Conservation (phyloP, 441 rosid genomes). For the Capsella rubella region DNA sequence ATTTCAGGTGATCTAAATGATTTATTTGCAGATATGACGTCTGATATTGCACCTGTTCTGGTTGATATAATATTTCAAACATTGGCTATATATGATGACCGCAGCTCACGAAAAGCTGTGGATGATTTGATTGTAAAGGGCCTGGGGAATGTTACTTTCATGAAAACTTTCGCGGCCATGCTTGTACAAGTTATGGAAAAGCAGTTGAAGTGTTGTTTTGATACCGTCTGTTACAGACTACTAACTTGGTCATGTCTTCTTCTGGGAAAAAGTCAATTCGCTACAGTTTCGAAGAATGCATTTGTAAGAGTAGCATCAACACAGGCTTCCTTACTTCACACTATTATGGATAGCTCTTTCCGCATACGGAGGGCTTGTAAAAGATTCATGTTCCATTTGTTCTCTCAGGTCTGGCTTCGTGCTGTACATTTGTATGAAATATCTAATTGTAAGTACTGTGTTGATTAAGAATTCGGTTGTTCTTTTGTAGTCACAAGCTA, state of each 20-base stretch:
- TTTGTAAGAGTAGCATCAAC: constrained; percentile 76
- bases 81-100: constrained; percentile 74
- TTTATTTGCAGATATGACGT: constrained; percentile 68
- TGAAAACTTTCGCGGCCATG: constrained; percentile 84
- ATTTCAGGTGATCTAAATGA: constrained; percentile 28
- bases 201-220: constrained; percentile 67
- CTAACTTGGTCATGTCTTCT: constrained; percentile 92
- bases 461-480: constrained; percentile 1
- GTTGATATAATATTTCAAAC: constrained; percentile 83
- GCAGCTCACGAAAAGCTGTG: constrained; percentile 79
- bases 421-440: not conserved
- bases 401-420: constrained; percentile 65
- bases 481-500: constrained; percentile 66
- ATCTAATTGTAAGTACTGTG: not conserved
- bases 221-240: constrained; percentile 73
- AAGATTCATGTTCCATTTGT: constrained; percentile 61
- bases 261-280: constrained; percentile 74
- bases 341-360: constrained; percentile 72
- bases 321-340: constrained; percentile 74
- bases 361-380: constrained; percentile 80
- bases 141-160: constrained; percentile 65
- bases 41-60: constrained; percentile 62
- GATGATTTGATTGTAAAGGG: constrained; percentile 73
- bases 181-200: constrained; percentile 94
- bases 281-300: constrained; percentile 79